Conservation (phyloP, 352 stramenopile genomes). For the Phytophthora foliorum region DNA sequence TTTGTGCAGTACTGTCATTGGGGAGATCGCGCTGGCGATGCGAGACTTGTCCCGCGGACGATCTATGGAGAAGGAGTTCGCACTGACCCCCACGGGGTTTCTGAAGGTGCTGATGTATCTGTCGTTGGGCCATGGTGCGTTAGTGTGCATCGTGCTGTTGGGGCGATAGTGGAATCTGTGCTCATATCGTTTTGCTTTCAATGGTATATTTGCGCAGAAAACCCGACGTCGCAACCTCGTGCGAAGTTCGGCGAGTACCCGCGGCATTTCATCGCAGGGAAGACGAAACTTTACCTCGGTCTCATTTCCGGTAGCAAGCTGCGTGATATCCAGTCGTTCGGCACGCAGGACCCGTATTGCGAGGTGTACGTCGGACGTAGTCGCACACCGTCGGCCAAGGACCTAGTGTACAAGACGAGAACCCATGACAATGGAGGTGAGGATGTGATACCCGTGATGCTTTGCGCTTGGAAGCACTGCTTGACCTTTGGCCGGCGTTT, state of each 20-base stretch:
- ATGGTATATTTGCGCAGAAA: conserved; percentile 48
- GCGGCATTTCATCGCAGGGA: conserved; percentile 79
- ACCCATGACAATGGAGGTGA: conserved; percentile 83
- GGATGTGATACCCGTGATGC: neutral
- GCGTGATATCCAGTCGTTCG: conserved; percentile 80
- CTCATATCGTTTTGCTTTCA: conserved; percentile 6
- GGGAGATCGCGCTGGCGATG: conserved; percentile 74
- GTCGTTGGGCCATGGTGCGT: conserved; percentile 70
- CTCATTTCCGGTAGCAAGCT: conserved; percentile 79
- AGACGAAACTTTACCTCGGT: conserved; percentile 76
- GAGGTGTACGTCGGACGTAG: conserved; percentile 74
- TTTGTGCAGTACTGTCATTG: conserved; percentile 67
- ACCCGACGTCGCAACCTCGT: conserved; percentile 68
- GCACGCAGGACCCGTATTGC: conserved; percentile 80
- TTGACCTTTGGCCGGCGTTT: neutral
- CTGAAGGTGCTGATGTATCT: conserved; percentile 78
- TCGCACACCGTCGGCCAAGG: conserved; percentile 46
- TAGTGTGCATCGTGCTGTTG: neutral
- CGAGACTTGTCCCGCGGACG: conserved; percentile 75
- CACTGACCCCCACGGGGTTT: conserved; percentile 73
- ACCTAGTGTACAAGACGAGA: conserved; percentile 76
- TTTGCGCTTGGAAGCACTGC: neutral
- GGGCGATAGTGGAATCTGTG: neutral
- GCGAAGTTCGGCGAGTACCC: conserved; percentile 80
- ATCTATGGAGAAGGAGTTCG: conserved; percentile 87